A percentile compares a stretch with the other conserved stretches of the same genome.
Conservation (phyloP, 2,329 filamentous ascomycete species). For the Rhinocladiella similis region DNA sequence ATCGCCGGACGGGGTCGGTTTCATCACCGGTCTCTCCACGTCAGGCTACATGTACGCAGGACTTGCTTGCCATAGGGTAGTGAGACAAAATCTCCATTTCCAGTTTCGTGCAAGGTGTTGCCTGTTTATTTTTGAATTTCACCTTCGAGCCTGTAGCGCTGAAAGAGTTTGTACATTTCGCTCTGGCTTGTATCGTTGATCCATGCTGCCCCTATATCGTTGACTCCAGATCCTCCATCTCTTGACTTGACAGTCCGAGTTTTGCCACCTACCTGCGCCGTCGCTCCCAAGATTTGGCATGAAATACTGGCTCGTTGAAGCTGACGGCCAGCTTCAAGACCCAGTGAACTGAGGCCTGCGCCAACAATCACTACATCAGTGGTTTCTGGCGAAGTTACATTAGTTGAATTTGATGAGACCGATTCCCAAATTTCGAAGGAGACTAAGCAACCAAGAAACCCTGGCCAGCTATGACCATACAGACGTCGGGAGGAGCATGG, state of each 20-base stretch:
- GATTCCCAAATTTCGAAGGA: too few relatives aligned
- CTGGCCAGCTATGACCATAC: too few relatives aligned
- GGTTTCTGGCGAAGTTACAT: too few relatives aligned
- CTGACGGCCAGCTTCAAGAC: conserved; percentile 37
- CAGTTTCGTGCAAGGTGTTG: too few relatives aligned
- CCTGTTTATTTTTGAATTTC: conserved; percentile 29
- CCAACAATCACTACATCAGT: conserved; percentile 41
- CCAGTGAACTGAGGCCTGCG: conserved; percentile 45
- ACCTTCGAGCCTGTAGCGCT: conserved; percentile 31
- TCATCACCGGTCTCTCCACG: too few relatives aligned
- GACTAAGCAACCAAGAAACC: too few relatives aligned
- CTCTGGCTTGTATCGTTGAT: conserved; percentile 40
- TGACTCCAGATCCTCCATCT: conserved; percentile 30
- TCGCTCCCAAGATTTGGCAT: conserved; percentile 49
- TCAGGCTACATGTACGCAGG: too few relatives aligned
- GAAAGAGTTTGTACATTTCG: conserved; percentile 29
- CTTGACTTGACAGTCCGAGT: conserved; percentile 38
- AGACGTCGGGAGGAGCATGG: too few relatives aligned
- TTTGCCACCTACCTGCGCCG: conserved; percentile 53
- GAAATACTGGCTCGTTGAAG: conserved; percentile 39
- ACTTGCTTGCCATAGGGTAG: too few relatives aligned
- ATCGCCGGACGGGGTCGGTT: too few relatives aligned
- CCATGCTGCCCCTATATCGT: conserved; percentile 38
- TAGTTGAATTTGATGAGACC: too few relatives aligned
- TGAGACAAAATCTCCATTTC: too few relatives aligned